Base-by-base conservation (phyloP, 2,329 filamentous ascomycete genomes). In the Trichophyton rubrum region DNA sequence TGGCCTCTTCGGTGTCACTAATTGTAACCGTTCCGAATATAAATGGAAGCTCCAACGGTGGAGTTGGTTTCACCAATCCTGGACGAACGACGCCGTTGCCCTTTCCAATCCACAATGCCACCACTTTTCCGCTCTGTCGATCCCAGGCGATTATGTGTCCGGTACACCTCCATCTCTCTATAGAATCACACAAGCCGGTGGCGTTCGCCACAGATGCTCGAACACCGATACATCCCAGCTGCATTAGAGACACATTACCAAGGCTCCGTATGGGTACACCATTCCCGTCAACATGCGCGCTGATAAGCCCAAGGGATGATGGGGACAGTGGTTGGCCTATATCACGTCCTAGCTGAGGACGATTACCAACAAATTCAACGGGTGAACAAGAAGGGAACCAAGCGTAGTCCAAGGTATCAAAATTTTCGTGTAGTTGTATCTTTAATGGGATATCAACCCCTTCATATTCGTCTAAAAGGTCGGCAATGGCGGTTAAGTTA, bases 111-210 rank as follows among this genome's bases (percentile, higher is more conserved):
- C 66, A 72, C 4, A 75, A 57, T 27, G 68, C 62, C 27, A 73
- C 58, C 59, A 73, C 66, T 45, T 66, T 65, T 13, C 67, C 65
- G 43, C 63, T 64, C 58, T 64, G 63, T 38, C 73, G 69, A 61
- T 75, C 72, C 69, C 69, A 74, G 30, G 67, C 67, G 56, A 74
- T 66, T 24, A 75, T 68, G 60, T 75, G 70, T 4, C 71, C 73
- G 1, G 72, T 71, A 41, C 66, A 62, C 47, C 65, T 63, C 70
- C 71, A 74, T n/a, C 60, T 57, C 57, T 41, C 51, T 22, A 3
- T 41, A 9, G 51, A 17, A 22, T 63, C 59, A 6, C 62, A 20
- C 13, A 55, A n/a, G 17, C 15, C 11, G 15, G n/a, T 56, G 11
- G 60, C 38, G 35, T n/a, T 4, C 6, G n/a, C 20, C 15, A 22